These are phyloP conservation scores for Candida ponderosae DNA, from an alignment of 805 yeast genomes.

Conservation along the genomic window DNA sequence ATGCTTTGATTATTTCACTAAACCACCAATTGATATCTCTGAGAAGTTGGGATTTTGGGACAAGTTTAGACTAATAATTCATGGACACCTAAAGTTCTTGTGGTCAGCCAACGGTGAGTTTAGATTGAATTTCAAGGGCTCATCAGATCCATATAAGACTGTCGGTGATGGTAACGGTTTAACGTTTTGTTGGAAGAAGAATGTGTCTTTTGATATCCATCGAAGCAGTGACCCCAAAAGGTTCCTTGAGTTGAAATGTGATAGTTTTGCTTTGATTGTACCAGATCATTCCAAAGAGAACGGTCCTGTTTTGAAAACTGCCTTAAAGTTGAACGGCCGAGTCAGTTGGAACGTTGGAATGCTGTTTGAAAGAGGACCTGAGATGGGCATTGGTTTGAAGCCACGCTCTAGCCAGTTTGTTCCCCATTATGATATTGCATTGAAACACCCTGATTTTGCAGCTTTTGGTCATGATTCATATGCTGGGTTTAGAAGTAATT, in stretches of 20 bases:
- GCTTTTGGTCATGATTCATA: conserved; percentile 51
- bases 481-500: conserved; percentile 52
- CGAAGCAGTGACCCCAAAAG: conserved; percentile 41
- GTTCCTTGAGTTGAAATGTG: conserved; percentile 45
- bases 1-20: conserved; percentile 59
- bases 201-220: conserved; percentile 42
- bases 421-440: conserved; percentile 57
- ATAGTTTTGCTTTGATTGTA: conserved; percentile 37
- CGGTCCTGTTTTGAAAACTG: conserved; percentile 31
- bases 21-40: conserved; percentile 63
- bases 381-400: conserved; percentile 24
- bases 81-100: conserved; percentile 42
- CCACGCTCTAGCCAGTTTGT: conserved; percentile 40
- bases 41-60: conserved; percentile 68
- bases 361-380: conserved; percentile 56
- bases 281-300: conserved; percentile 19
- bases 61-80: conserved; percentile 46
- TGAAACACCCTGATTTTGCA: conserved; percentile 49
- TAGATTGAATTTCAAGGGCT: conserved; percentile 57
- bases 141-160: conserved; percentile 49
- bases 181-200: conserved; percentile 56
- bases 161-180: conserved; percentile 55
- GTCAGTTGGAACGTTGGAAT: conserved; percentile 78
- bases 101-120: conserved; percentile 40
- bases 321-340: conserved; percentile 55